Evolutionary conservation across 2,329 filamentous ascomycete genomes (phyloP).

Genomic region (Knufia fluminis): DNA sequence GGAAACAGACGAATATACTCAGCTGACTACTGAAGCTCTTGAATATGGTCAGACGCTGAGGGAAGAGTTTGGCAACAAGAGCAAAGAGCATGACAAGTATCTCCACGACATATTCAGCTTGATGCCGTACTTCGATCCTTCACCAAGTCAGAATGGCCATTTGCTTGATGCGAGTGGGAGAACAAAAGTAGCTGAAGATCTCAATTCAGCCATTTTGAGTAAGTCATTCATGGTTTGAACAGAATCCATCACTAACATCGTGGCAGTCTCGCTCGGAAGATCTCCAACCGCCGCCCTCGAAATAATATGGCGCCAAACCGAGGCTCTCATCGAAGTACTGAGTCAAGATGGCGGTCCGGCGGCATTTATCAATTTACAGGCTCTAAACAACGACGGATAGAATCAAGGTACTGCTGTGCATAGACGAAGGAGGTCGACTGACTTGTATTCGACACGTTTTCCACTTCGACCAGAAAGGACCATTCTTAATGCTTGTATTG

Average conservation of each 20-base stretch:
- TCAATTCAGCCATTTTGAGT: constrained; percentile 90
- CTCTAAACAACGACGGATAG: constrained; percentile 29
- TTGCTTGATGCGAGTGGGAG: constrained; percentile 68
- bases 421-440: no score
- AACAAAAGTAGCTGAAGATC: constrained; percentile 74
- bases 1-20: constrained; percentile 32
- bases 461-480: background rate
- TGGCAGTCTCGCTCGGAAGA: constrained; percentile 75
- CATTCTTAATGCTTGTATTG: background rate
- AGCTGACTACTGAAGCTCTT: constrained; percentile 61
- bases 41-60: constrained; percentile 71
- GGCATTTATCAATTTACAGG: constrained; percentile 66
- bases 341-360: constrained; percentile 70
- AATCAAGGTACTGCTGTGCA: no score
- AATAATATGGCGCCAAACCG: constrained; percentile 75
- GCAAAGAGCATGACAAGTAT: constrained; percentile 59
- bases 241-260: constrained; percentile 15
- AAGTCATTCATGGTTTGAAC: constrained; percentile 31
- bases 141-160: constrained; percentile 66
- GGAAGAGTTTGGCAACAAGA: constrained; percentile 65
- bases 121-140: constrained; percentile 75
- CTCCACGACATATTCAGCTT: constrained; percentile 80
- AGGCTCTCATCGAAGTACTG: constrained; percentile 73
- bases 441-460: no score
- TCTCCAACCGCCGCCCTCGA: constrained; percentile 80